Conservation (phyloP, 768 basidiomycete species). For the Podaxis sp. region DNA sequence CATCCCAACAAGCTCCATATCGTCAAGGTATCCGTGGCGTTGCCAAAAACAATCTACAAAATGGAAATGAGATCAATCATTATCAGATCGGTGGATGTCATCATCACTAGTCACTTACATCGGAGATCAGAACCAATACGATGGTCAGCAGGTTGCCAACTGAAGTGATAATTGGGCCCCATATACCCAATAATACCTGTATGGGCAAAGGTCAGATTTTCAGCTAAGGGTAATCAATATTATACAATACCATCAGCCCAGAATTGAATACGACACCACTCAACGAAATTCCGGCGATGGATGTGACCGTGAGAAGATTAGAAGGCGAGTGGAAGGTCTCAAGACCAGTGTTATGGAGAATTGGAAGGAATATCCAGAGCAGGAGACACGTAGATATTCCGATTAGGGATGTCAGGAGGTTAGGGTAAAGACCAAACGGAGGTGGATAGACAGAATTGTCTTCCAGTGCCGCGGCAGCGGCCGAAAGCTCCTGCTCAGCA, state of each 20-base stretch:
- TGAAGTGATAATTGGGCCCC: slow-evolving; percentile 86
- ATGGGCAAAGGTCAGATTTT: slow-evolving; percentile 13
- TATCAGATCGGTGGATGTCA: neutral
- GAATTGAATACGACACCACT: slow-evolving; percentile 82
- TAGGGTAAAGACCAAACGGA: slow-evolving; percentile 85
- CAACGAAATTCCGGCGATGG: slow-evolving; percentile 67
- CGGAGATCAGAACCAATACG: slow-evolving; percentile 80
- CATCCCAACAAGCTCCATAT: slow-evolving; percentile 76
- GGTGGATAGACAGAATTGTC: slow-evolving; percentile 50
- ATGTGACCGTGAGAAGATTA: slow-evolving; percentile 39
- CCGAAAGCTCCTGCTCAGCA: slow-evolving; percentile 3
- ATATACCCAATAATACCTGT: slow-evolving; percentile 77
- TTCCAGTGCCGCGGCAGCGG: slow-evolving; percentile 17
- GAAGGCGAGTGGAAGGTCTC: slow-evolving; percentile 71
- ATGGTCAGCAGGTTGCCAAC: slow-evolving; percentile 96
- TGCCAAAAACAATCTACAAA: slow-evolving; percentile 54
- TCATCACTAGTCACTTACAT: slow-evolving; percentile 39
- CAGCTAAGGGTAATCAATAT: neutral
- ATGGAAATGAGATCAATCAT: neutral
- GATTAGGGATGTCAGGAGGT: slow-evolving; percentile 77
- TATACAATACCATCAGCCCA: slow-evolving; percentile 69
- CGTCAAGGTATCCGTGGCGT: slow-evolving; percentile 59
- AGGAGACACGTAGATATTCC: slow-evolving; percentile 72
- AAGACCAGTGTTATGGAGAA: slow-evolving; percentile 64
- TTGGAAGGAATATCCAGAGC: slow-evolving; percentile 77